These are phyloP conservation scores for Rhizoclosmatium sp. DNA, from an alignment of 192 early-diverging fungal species.

Conservation along the genomic window DNA sequence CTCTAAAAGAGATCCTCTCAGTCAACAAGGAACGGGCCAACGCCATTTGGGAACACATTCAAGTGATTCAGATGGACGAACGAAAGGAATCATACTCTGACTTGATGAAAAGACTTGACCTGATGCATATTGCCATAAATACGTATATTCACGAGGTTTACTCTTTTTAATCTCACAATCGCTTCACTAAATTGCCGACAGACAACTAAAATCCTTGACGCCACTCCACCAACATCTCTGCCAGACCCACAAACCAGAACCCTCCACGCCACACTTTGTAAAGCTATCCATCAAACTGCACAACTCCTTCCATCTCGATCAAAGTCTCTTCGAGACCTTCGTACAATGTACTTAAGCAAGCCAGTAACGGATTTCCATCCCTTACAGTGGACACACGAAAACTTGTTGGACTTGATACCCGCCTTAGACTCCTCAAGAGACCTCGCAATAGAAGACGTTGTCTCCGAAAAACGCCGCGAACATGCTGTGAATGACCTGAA, in stretches of 20 bases:
- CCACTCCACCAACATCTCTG: background rate
- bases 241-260: background rate
- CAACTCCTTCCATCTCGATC: background rate
- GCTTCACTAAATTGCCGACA: background rate
- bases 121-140: constrained; percentile 2
- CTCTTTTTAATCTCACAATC: background rate
- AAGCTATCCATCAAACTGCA: constrained; percentile 1
- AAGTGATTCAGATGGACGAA: constrained; percentile 19
- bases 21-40: constrained; percentile 11
- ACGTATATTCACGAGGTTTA: background rate
- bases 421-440: background rate
- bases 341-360: background rate
- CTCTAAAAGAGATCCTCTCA: constrained; percentile 2
- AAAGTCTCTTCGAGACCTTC: background rate
- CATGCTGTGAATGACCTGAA: background rate
- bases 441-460: constrained; percentile 10
- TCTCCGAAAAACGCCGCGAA: constrained; percentile 16
- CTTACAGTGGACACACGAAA: constrained; percentile 16
- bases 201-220: background rate
- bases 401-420: background rate
- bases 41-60: constrained; percentile 8
- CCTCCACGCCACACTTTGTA: constrained; percentile 13
- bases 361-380: constrained; percentile 12
- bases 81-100: background rate
- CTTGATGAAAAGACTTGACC: background rate